phyloP scores from a whole-genome alignment of 306 rosid genomes.

The Trifolium dubium region DNA sequence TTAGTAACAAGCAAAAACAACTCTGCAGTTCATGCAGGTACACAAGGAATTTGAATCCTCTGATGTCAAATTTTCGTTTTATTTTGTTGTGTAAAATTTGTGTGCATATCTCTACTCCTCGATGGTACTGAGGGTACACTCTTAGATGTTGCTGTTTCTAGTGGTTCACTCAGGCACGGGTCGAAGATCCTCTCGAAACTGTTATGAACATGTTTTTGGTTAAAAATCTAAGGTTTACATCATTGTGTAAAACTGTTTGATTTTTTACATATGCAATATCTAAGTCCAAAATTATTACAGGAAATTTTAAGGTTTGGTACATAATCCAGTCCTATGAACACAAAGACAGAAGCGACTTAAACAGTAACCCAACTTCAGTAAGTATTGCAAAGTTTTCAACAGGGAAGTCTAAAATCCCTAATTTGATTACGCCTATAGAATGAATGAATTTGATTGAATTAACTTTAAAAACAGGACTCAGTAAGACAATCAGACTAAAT shows the following conservation, averaged over 20 bases:
- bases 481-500: constrained; percentile 8
- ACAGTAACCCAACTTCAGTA: background rate
- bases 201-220: too few species aligned
- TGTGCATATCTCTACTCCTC: background rate
- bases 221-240: too few species aligned
- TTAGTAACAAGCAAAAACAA: constrained; percentile 13
- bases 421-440: background rate
- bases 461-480: background rate
- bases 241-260: too few species aligned
- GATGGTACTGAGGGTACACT: background rate
- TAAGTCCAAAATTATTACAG: background rate
- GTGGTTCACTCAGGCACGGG: too few species aligned
- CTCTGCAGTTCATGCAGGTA: background rate
- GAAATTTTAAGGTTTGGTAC: constrained; percentile 12
- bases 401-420: background rate
- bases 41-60: too few species aligned
- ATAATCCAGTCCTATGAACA: background rate
- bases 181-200: too few species aligned
- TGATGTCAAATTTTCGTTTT: background rate
- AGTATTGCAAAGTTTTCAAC: constrained; percentile 8
- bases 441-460: background rate
- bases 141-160: too few species aligned
- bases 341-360: background rate
- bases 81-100: background rate
- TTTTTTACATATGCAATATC: too few species aligned